Percentiles rank a stretch among this genome's conserved stretches.
Evolutionary conservation across 2,329 filamentous ascomycete genomes (phyloP).

Genomic region (Nigrospora osmanthi): DNA sequence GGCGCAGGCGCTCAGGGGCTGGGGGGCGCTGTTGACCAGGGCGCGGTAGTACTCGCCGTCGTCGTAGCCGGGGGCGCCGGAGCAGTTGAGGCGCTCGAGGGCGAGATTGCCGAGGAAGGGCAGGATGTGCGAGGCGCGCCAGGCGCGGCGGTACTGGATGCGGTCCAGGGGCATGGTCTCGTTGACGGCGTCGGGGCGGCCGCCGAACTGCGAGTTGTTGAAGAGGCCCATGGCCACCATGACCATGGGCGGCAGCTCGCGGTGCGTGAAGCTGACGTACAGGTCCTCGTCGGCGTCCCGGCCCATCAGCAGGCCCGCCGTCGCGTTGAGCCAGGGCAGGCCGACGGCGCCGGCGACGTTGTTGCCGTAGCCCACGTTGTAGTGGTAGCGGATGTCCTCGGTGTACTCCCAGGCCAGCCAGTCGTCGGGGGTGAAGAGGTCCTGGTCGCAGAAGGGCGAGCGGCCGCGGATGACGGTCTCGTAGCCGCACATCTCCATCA

Average conservation of each 20-base stretch:
- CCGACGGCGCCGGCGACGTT: conserved; percentile 49
- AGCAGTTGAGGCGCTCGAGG: conserved; percentile 56
- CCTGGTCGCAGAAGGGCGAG: conserved; percentile 52
- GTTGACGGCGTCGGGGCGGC: conserved; percentile 42
- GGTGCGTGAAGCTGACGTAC: conserved; percentile 62
- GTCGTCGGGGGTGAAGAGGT: conserved; percentile 51
- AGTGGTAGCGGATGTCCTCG: conserved; percentile 56
- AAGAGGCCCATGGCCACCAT: conserved; percentile 61
- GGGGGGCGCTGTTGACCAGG: conserved; percentile 34
- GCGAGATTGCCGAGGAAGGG: conserved; percentile 61
- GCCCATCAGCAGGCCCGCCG: conserved; percentile 39
- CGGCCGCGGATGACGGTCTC: conserved; percentile 56
- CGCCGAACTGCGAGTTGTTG: conserved; percentile 55
- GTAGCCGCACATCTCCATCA: conserved; percentile 60
- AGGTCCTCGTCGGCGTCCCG: conserved; percentile 42
- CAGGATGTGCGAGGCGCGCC: conserved; percentile 55
- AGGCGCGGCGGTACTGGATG: conserved; percentile 56
- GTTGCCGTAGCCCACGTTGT: conserved; percentile 60
- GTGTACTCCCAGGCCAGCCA: conserved; percentile 62
- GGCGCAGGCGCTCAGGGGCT: conserved; percentile 30
- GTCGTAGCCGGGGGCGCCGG: conserved; percentile 43
- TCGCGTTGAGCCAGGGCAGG: conserved; percentile 60
- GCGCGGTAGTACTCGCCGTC: conserved; percentile 42
- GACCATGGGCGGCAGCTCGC: conserved; percentile 60
- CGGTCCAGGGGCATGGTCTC: conserved; percentile 55